Percentiles rank a stretch among this genome's conserved stretches.
phyloP scores from a whole-genome alignment of 108 stramenopile species.

The Epithemia pelagica region DNA sequence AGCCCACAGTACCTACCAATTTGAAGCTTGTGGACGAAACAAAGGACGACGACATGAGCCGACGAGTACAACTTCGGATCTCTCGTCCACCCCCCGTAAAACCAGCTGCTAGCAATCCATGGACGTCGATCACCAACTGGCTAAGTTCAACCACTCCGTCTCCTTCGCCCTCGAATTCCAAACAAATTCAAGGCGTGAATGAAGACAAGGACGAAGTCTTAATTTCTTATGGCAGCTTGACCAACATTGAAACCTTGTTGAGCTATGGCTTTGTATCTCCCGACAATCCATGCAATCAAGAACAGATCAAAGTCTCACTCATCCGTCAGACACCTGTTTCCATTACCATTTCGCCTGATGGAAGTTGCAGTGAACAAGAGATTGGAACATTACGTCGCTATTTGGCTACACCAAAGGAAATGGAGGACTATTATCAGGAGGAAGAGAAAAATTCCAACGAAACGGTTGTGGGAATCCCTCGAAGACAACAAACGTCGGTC shows the following conservation, averaged over 20 bases:
- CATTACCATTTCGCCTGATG: constrained; percentile 41
- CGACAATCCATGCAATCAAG: constrained; percentile 46
- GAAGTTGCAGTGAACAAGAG: constrained; percentile 1
- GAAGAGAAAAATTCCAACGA: constrained; percentile 11
- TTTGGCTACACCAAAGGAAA: not conserved
- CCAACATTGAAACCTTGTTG: constrained; percentile 59
- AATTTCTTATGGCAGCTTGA: constrained; percentile 61
- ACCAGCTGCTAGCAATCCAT: not conserved
- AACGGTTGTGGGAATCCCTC: constrained; percentile 19
- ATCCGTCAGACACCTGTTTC: constrained; percentile 37
- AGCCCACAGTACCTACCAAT: constrained; percentile 39
- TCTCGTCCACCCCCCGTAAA: not conserved
- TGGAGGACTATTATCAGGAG: not conserved
- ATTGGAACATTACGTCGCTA: not conserved
- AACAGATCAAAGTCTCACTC: constrained; percentile 46
- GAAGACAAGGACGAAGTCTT: constrained; percentile 43
- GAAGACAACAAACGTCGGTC: constrained; percentile 13
- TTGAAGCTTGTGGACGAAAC: constrained; percentile 12
- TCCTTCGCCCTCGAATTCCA: too few species aligned
- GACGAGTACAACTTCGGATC: not conserved
- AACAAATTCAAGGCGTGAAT: constrained; percentile 4
- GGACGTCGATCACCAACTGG: not conserved
- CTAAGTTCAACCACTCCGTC: not conserved
- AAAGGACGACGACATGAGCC: not conserved
- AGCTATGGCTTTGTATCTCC: constrained; percentile 64